Evolutionary conservation across 768 basidiomycete genomes (phyloP), one percentile per base, ranked within the genome.

Genomic region (Amanita inopinata): DNA sequence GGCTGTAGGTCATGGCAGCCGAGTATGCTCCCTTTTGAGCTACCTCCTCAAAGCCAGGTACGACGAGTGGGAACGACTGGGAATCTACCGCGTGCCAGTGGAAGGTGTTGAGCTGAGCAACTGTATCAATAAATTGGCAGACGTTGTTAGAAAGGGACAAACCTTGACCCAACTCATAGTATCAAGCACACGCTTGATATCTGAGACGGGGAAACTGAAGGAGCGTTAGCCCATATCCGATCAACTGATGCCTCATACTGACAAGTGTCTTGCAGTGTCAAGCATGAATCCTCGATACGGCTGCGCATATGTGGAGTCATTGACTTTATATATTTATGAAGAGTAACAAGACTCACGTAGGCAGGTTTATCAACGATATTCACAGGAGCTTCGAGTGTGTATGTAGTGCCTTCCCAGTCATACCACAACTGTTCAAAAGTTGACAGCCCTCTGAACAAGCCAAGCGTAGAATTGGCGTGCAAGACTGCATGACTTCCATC

Each of bases 1-100:
- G 53, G 3, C 65, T 69, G 58, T 88, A 92, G 0, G 73, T 62
- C 22, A 71, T 58, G 0, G 48, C 43, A 0, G 69, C 8, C 2
- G 75, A 75, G 60, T 92, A 92, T 8, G 88, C 83, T 1, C 83
- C 88, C 1, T 72, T 67, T 12, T 49, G 46, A 7, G 82, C 66
- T 1, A 91, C 63, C 42, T 75, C 73, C 0, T 79, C 70, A 54
- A 73, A 80, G 7, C 69, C 69, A 2, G 74, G 63, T 14, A 90
- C 61, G 28, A 71, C 65, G 11, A 91, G 66, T 1, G 89, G 87
- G 65, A 85, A 92, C 25, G 76, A 79, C 52, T 91, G 85, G 41
- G 78, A 76, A 59, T 92, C 89, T 25, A 78, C 77, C 44, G 87
- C 67, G 53, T 91, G 89, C 88, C 87, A 91, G 49, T 91, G 85